Evolutionary conservation across 371 early-diverging fungal species (phyloP).

Genomic region (Mucor piriformis): DNA sequence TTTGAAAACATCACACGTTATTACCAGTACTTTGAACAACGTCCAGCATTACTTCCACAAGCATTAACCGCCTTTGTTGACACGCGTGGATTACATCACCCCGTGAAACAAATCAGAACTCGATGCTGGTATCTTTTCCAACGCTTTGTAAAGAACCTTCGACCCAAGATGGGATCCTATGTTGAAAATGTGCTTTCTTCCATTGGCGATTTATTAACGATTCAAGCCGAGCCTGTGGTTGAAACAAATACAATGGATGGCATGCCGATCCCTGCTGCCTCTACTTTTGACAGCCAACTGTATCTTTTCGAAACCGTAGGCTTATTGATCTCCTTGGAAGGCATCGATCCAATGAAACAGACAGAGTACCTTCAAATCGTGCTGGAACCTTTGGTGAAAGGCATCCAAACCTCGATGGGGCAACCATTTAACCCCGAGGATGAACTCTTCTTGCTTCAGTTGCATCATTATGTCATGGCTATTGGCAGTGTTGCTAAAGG

Average conservation of each 20-base stretch:
- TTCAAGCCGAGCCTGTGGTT: conserved; percentile 68
- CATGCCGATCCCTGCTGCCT: conserved; percentile 54
- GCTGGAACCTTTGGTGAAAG: conserved; percentile 78
- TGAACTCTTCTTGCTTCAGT: conserved; percentile 68
- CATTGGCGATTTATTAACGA: conserved; percentile 72
- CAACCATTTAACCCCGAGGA: conserved; percentile 63
- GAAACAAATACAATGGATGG: conserved; percentile 49
- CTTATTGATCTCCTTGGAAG: conserved; percentile 79
- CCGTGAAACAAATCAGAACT: conserved; percentile 68
- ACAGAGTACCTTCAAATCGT: conserved; percentile 77
- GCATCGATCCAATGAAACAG: conserved; percentile 70
- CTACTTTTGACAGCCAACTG: conserved; percentile 81
- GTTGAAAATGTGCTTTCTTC: conserved; percentile 69
- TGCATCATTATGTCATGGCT: conserved; percentile 86
- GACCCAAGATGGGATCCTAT: conserved; percentile 63
- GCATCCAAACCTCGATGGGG: conserved; percentile 62
- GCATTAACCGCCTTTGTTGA: conserved; percentile 81
- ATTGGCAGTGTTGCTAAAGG: conserved; percentile 89
- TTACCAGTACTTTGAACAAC: conserved; percentile 72
- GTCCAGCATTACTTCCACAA: conserved; percentile 70
- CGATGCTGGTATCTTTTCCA: conserved; percentile 91
- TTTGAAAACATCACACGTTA: conserved; percentile 83
- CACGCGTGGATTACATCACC: conserved; percentile 79
- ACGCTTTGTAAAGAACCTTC: conserved; percentile 81
- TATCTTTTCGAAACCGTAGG: conserved; percentile 94